These are phyloP conservation scores for Oxytropis ochrocephala DNA, from an alignment of 306 rosid species.

Conservation along the genomic window DNA sequence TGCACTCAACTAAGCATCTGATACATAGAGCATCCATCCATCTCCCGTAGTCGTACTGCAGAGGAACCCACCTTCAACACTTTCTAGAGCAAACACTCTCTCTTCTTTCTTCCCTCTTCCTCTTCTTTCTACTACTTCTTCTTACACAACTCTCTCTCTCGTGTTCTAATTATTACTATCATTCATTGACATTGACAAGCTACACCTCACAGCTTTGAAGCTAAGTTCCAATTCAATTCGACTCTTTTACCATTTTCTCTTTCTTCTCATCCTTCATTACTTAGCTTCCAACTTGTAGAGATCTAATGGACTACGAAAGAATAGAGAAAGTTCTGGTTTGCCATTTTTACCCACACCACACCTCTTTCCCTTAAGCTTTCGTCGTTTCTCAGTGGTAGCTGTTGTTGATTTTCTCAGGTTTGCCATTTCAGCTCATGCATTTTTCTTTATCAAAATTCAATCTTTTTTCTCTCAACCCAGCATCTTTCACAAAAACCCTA, in stretches of 20 bases:
- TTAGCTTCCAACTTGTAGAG: conserved; percentile 12
- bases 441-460: conserved; percentile 11
- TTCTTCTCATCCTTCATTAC: background rate
- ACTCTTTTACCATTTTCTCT: background rate
- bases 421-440: background rate
- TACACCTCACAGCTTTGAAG: background rate
- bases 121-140: conserved; percentile 5
- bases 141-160: too few species aligned
- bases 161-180: background rate
- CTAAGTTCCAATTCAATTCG: conserved; percentile 15
- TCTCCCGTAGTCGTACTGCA: too few species aligned
- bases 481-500: too few species aligned
- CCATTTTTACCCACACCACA: background rate
- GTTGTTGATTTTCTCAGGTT: background rate
- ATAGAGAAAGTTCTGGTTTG: conserved; percentile 82
- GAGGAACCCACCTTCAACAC: too few species aligned
- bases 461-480: conserved; percentile 24
- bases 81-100: background rate
- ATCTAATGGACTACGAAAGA: conserved; percentile 90
- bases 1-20: too few species aligned
- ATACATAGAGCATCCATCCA: too few species aligned
- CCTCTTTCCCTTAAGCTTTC: background rate
- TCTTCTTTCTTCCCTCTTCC: background rate
- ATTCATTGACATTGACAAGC: background rate
- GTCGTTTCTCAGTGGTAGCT: background rate